Evolutionary conservation across 768 basidiomycete genomes (phyloP), one percentile per base, ranked within the genome.

Genomic region (Xerocomus potaroensis): DNA sequence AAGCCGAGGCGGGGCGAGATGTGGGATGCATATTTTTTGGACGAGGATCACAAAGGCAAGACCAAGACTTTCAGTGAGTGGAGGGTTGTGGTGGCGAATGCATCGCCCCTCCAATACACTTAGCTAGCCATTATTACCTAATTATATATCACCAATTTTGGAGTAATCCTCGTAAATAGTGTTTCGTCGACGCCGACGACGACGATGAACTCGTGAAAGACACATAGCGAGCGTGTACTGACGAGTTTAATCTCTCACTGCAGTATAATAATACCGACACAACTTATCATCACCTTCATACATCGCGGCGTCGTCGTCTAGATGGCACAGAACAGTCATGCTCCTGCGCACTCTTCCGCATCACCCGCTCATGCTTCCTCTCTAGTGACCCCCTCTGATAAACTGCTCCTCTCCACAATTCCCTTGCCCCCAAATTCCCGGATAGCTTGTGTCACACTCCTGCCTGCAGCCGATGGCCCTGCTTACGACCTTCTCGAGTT

Each of bases 1-100:
- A 80, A 19, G 80, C 73, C 42, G 81, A 80, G 42, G 79, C 72
- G 48, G 83, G 79, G 55, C 81, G 70, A 40, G 81, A 76, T 30
- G 68, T 62, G 49, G 74, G 64, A 60, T 79, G 78, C 75, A 82
- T 80, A 64, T 66, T 70, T 64, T 60, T 53, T 38, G 41, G 41
- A 51, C 42, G 36, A 49, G 48, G 49, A 42, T 52, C 52, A 52
- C 54, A 57, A 61, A 57, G 59, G 42, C 52, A 23, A 31, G 39
- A 47, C 41, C 52, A 23, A 31, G 39, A 47, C 41, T 42, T 32
- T 33, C 38, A 19, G 36, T 43, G 26, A 36, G 34, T 27, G 31
- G 23, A 29, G 55, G 48, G n/a, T n/a, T n/a, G n/a, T n/a, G n/a
- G n/a, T n/a, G 50, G 54, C 49, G 40, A 29, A 48, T 19, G 35